Base-by-base conservation (phyloP, 2,329 filamentous ascomycete species). In the Ceratocystis albifundus region DNA sequence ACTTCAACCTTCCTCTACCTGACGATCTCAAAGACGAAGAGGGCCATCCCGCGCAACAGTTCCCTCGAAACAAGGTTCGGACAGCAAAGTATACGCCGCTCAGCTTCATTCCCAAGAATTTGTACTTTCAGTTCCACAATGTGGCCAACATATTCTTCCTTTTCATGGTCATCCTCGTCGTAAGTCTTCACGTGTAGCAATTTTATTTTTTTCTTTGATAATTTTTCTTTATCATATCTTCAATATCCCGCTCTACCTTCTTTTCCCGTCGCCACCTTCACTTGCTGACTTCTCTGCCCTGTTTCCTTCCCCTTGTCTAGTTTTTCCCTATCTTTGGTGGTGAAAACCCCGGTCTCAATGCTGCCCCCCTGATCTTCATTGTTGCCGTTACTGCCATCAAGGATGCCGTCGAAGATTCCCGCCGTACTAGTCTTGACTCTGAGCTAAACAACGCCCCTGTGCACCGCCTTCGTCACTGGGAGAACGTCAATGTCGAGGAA, bases 101-200 rank as follows among this genome's bases (percentile, higher is more conserved):
- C 69, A 96, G 89, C 68, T 99, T 99, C 76, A 76, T 99, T 32
- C 94, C 94, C 15, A 97, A 97, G 79, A 97, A 99, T 76, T 74
- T 99, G 73, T 99, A 88, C 85, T 90, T 96, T 70, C 95, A 99
- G 76, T 97, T 99, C 74, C 93, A 99, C 77, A 97, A 97, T 74
- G 88, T 99, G 72, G 94, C 94, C 73, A 99, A 99, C 76, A 88
- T 97, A 65, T 99, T 97, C 78, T 99, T 99, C 82, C 80, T 97
- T 71, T 96, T 97, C 77, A 83, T 93, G 72, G 92, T 96, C 74
- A 96, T 99, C 73, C 83, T 99, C 68, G 87, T 88, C 73, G 94
- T 97, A 87, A 81, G 92, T 74, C 62, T 57, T 46, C 25, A 15
- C 15, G 36, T 41, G 10, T 41, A 15, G 3, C 10, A 1, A n/a